Evolutionary conservation across 345 rosid species (phyloP).

Genomic region (Eutrema japonicum): DNA sequence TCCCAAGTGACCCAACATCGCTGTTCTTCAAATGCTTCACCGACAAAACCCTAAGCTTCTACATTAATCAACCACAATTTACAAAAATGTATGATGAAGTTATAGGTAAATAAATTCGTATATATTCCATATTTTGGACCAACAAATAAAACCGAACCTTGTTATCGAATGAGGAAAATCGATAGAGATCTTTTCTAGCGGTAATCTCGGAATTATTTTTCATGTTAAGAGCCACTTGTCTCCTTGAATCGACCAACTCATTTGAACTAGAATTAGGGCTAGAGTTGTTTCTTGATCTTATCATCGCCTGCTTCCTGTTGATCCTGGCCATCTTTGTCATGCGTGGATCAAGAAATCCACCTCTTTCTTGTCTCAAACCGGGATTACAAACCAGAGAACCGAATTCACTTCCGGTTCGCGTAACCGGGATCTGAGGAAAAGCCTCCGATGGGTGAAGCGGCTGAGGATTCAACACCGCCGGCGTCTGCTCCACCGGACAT

Average conservation of each 20-base stretch:
- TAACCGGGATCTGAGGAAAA: slow-evolving; percentile 34
- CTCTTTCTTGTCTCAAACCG: slow-evolving; percentile 40
- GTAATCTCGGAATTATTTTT: slow-evolving; percentile 8
- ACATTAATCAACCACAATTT: slow-evolving; percentile 31
- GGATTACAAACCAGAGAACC: slow-evolving; percentile 22
- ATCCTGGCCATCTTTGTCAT: slow-evolving; percentile 63
- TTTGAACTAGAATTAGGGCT: slow-evolving; percentile 35
- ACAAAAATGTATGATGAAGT: not conserved
- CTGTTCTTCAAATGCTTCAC: slow-evolving; percentile 71
- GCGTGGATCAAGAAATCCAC: slow-evolving; percentile 46
- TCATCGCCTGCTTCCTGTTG: slow-evolving; percentile 69
- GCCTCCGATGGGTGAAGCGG: slow-evolving; percentile 14
- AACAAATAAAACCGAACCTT: slow-evolving; percentile 46
- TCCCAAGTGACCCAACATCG: slow-evolving; percentile 82
- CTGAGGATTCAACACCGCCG: slow-evolving; percentile 20
- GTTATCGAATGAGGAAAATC: slow-evolving; percentile 51
- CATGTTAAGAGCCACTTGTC: slow-evolving; percentile 26
- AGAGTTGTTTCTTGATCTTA: slow-evolving; percentile 49
- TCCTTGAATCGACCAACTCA: slow-evolving; percentile 40
- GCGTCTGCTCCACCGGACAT: slow-evolving; percentile 27
- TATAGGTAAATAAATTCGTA: not conserved
- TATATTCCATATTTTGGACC: not conserved
- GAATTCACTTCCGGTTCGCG: slow-evolving; percentile 25
- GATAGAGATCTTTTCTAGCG: slow-evolving; percentile 44
- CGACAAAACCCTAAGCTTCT: slow-evolving; percentile 66